phyloP scores from a whole-genome alignment of 345 rosid genomes.

The Lumnitzera racemosa region DNA sequence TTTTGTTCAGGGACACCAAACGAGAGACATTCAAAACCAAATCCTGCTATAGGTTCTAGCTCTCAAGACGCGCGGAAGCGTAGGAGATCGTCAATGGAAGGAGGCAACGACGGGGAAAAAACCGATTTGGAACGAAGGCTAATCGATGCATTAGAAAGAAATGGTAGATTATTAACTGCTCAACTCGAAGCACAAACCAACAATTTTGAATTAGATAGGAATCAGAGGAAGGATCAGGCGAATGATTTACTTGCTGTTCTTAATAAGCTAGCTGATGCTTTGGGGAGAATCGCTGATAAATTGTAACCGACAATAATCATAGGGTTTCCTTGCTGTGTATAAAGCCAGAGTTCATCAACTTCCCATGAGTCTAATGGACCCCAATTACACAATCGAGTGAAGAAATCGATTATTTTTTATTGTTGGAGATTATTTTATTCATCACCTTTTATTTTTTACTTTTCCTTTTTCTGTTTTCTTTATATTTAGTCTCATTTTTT shows the following conservation, averaged over 20 bases:
- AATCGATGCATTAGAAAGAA: slow-evolving; percentile 61
- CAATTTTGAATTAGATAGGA: slow-evolving; percentile 60
- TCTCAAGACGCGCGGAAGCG: slow-evolving; percentile 66
- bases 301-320: slow-evolving; percentile 27
- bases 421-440: neutral
- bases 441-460: neutral
- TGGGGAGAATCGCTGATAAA: slow-evolving; percentile 83
- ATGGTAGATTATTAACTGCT: slow-evolving; percentile 63
- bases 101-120: slow-evolving; percentile 30
- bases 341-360: neutral
- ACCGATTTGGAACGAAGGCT: slow-evolving; percentile 35
- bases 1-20: slow-evolving; percentile 30
- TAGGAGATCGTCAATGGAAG: slow-evolving; percentile 37
- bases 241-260: slow-evolving; percentile 69
- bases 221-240: slow-evolving; percentile 74
- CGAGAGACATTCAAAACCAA: slow-evolving; percentile 36
- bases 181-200: slow-evolving; percentile 83
- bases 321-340: neutral
- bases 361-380: too few relatives aligned
- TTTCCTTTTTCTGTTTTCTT: neutral
- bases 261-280: slow-evolving; percentile 80
- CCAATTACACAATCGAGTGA: too few relatives aligned
- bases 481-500: too few relatives aligned
- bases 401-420: neutral
- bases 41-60: slow-evolving; percentile 48